Evolutionary conservation across 2,329 filamentous ascomycete species (phyloP).

Genomic region (Tolypocladium ophioglossoides): DNA sequence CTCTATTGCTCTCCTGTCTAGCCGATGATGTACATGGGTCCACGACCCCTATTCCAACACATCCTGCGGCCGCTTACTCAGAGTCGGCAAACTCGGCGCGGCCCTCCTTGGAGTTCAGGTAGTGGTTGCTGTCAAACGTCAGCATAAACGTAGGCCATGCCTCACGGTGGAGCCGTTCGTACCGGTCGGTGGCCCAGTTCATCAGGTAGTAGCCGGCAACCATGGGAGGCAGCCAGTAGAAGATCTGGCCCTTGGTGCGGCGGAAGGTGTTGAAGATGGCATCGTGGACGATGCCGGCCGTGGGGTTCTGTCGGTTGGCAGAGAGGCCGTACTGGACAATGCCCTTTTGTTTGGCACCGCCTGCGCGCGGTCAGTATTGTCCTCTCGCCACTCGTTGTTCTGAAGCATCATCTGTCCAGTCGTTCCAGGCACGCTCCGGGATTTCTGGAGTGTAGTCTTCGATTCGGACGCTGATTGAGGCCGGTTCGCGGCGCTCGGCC

Average conservation of each 20-base stretch:
- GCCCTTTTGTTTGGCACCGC: slow-evolving; percentile 50
- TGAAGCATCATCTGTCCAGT: not conserved
- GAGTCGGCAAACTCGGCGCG: slow-evolving; percentile 42
- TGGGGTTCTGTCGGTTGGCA: slow-evolving; percentile 79
- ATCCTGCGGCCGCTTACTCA: slow-evolving; percentile 23
- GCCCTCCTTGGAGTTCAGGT: slow-evolving; percentile 70
- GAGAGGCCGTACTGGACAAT: slow-evolving; percentile 66
- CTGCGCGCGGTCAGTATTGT: slow-evolving; percentile 21
- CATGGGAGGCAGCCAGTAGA: slow-evolving; percentile 79
- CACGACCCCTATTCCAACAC: slow-evolving; percentile 19
- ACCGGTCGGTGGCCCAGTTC: slow-evolving; percentile 90
- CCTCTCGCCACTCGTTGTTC: not conserved
- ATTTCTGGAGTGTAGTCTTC: not conserved
- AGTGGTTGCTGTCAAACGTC: slow-evolving; percentile 53
- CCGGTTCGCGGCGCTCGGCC: not conserved
- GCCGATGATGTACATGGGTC: slow-evolving; percentile 30
- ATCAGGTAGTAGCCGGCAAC: slow-evolving; percentile 70
- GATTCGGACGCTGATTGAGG: not conserved
- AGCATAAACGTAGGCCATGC: not conserved
- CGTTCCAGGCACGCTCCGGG: too few relatives aligned
- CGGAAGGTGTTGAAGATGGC: slow-evolving; percentile 95
- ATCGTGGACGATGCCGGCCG: slow-evolving; percentile 66
- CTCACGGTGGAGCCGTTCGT: slow-evolving; percentile 23
- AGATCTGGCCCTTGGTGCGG: slow-evolving; percentile 73
- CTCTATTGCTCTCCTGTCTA: slow-evolving; percentile 28